phyloP scores from a whole-genome alignment of 768 basidiomycete genomes.

The Strobilomyces echinocephalus region DNA sequence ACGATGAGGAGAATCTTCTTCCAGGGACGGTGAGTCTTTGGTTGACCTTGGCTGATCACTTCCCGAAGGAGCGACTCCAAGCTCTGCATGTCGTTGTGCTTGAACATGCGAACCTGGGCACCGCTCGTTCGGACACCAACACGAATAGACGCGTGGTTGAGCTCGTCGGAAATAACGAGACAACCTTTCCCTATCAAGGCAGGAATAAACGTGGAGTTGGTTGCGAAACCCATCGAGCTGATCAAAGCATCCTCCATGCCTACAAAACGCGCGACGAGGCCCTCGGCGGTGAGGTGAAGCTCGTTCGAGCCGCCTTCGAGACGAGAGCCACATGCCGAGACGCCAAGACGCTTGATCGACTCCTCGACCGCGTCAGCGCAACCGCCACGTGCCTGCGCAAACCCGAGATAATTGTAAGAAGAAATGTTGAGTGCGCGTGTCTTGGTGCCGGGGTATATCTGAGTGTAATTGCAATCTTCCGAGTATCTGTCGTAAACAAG shows the following conservation, averaged over 20 bases:
- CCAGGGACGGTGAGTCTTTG: conserved; percentile 98
- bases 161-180: conserved; percentile 93
- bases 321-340: conserved; percentile 70
- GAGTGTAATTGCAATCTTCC: conserved; percentile 74
- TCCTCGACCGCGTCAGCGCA: conserved; percentile 95
- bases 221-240: conserved; percentile 95
- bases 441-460: conserved; percentile 68
- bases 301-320: conserved; percentile 85
- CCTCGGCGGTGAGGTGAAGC: conserved; percentile 75
- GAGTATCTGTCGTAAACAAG: conserved; percentile 79
- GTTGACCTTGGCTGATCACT: conserved; percentile 94
- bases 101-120: conserved; percentile 88
- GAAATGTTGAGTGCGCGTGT: conserved; percentile 95
- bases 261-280: conserved; percentile 83
- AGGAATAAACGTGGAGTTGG: conserved; percentile 90
- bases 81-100: conserved; percentile 89
- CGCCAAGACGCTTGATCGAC: conserved; percentile 73
- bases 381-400: conserved; percentile 87
- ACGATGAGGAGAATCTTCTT: conserved; percentile 95
- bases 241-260: conserved; percentile 89
- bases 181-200: conserved; percentile 88
- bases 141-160: conserved; percentile 94
- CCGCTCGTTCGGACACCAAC: conserved; percentile 88
- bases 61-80: conserved; percentile 81
- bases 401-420: conserved; percentile 98